Conservation (phyloP, 2,329 filamentous ascomycete genomes). For the Tolypocladium album region DNA sequence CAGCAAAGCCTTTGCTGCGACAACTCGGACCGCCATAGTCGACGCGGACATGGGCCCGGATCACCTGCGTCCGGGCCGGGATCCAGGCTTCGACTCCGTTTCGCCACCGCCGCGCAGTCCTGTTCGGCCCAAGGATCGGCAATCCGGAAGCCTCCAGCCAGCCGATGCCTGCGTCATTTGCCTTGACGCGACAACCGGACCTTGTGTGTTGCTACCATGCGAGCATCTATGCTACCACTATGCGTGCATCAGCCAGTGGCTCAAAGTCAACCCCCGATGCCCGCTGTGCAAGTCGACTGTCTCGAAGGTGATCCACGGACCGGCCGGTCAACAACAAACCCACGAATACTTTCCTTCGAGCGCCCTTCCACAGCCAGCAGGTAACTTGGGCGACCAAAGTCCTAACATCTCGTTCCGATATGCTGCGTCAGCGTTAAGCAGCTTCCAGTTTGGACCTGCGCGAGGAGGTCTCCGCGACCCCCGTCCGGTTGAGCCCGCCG, state of each 20-base stretch:
- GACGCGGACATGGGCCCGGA: background rate
- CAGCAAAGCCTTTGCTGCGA: background rate
- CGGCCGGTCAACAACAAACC: conserved; percentile 32
- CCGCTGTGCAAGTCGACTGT: conserved; percentile 62
- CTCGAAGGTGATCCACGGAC: conserved; percentile 54
- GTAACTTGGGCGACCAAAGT: background rate
- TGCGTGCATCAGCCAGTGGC: conserved; percentile 72
- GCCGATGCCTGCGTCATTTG: conserved; percentile 62
- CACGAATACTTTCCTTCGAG: conserved; percentile 41
- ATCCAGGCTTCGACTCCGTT: background rate
- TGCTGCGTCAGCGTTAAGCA: background rate
- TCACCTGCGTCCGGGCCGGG: background rate
- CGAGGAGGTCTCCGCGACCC: background rate
- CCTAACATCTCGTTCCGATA: background rate
- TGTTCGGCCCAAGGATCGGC: background rate
- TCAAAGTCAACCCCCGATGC: conserved; percentile 60
- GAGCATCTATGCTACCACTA: conserved; percentile 77
- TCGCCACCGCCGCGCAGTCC: background rate
- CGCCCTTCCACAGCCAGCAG: conserved; percentile 2
- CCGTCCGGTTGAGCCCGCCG: conserved; percentile 1
- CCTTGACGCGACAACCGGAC: conserved; percentile 62
- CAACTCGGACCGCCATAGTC: background rate
- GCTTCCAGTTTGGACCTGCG: background rate
- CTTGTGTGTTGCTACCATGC: conserved; percentile 65
- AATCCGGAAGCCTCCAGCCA: background rate